Conservation (phyloP, 2,329 filamentous ascomycete genomes). For the Paracamarosporium sp. region DNA sequence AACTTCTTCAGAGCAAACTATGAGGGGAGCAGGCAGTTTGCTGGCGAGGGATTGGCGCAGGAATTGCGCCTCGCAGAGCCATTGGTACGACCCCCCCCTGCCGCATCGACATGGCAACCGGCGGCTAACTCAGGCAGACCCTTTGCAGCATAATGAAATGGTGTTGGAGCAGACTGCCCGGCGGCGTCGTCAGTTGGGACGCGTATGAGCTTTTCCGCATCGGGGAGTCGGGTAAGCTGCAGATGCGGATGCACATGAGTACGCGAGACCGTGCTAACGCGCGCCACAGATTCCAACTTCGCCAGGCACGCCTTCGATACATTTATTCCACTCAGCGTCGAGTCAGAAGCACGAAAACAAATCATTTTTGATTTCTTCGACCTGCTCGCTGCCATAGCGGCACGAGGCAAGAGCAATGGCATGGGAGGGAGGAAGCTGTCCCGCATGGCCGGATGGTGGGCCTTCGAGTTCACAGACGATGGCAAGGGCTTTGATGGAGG, state of each 20-base stretch:
- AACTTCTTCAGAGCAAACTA: constrained; percentile 82
- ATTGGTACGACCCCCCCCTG: constrained; percentile 68
- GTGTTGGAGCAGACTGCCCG: constrained; percentile 94
- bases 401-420: constrained; percentile 91
- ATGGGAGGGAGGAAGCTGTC: constrained; percentile 93
- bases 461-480: constrained; percentile 87
- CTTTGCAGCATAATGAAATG: constrained; percentile 95
- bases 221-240: constrained; percentile 79
- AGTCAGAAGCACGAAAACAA: constrained; percentile 80
- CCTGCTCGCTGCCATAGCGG: constrained; percentile 85
- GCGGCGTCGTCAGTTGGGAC: constrained; percentile 95
- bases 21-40: constrained; percentile 63
- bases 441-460: constrained; percentile 97
- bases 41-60: constrained; percentile 75
- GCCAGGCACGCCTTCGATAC: constrained; percentile 94
- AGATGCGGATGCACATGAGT: constrained; percentile 14
- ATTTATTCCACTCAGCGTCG: constrained; percentile 92
- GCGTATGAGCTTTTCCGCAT: constrained; percentile 95
- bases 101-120: constrained; percentile 8
- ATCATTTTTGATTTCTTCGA: constrained; percentile 99
- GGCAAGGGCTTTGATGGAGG: constrained; percentile 93
- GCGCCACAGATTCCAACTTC: constrained; percentile 78
- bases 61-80: constrained; percentile 93
- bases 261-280: constrained; percentile 24
- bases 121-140: constrained; percentile 63